Percentiles rank a stretch among this genome's conserved stretches.
phyloP scores from a whole-genome alignment of 441 rosid species.

The Jatropha podagrica region DNA sequence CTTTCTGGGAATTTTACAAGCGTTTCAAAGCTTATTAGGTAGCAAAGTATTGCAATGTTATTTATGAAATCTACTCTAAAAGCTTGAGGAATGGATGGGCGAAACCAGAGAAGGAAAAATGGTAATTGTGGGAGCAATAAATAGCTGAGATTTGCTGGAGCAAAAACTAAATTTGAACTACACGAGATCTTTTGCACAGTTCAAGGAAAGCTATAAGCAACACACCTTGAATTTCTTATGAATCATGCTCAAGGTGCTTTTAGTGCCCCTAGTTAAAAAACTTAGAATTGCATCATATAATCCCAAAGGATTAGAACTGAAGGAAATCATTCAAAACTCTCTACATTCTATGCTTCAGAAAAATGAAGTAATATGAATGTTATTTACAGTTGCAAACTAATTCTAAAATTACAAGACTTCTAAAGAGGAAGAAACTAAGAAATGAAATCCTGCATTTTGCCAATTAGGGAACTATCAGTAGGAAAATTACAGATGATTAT shows the following conservation, averaged over 20 bases:
- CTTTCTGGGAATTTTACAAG: neutral
- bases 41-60: neutral
- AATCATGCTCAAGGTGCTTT: neutral
- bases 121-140: neutral
- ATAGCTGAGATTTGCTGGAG: neutral
- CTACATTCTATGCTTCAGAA: neutral
- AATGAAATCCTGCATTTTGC: neutral
- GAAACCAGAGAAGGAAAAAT: neutral
- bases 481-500: neutral
- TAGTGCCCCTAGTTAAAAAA: neutral
- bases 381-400: neutral
- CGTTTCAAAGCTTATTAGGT: neutral
- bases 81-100: neutral
- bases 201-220: neutral
- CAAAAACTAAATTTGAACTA: neutral
- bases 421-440: neutral
- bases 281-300: neutral
- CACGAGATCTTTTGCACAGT: neutral
- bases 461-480: neutral
- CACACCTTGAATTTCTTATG: neutral
- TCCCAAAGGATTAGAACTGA: neutral
- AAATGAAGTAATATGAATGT: neutral
- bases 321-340: neutral
- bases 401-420: neutral
- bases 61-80: neutral